Evolutionary conservation across 768 basidiomycete genomes (phyloP).

Genomic region (Tulasnella sp.): DNA sequence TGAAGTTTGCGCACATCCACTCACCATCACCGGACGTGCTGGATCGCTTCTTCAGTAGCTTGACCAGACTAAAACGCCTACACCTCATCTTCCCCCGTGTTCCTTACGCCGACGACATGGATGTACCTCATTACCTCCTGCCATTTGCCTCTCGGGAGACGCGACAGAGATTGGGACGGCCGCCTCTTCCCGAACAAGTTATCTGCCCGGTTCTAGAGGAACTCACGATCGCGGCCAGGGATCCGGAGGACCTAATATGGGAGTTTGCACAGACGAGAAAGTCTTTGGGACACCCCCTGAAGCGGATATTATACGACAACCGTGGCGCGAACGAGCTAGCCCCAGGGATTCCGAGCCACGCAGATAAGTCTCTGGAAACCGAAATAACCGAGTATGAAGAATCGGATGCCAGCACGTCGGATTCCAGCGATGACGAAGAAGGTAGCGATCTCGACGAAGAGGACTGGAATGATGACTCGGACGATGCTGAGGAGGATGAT

Average conservation of each 20-base stretch:
- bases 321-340: neutral
- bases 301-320: neutral
- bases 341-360: neutral
- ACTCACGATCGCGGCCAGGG: neutral
- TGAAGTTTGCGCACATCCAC: neutral
- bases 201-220: neutral
- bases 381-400: neutral
- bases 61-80: neutral
- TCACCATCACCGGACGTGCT: neutral
- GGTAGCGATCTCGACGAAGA: neutral
- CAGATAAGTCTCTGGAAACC: neutral
- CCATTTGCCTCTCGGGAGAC: neutral
- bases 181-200: neutral
- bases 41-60: neutral
- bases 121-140: neutral
- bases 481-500: neutral
- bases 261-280: neutral
- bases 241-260: neutral
- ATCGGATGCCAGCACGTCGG: slow-evolving; percentile 3
- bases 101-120: neutral
- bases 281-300: neutral
- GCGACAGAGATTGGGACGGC: neutral
- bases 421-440: neutral
- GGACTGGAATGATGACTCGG: neutral
- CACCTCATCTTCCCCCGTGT: slow-evolving; percentile 8